These are phyloP conservation scores for Xylariaceae sp. DNA, from an alignment of 2,329 filamentous ascomycete genomes.

Conservation along the genomic window DNA sequence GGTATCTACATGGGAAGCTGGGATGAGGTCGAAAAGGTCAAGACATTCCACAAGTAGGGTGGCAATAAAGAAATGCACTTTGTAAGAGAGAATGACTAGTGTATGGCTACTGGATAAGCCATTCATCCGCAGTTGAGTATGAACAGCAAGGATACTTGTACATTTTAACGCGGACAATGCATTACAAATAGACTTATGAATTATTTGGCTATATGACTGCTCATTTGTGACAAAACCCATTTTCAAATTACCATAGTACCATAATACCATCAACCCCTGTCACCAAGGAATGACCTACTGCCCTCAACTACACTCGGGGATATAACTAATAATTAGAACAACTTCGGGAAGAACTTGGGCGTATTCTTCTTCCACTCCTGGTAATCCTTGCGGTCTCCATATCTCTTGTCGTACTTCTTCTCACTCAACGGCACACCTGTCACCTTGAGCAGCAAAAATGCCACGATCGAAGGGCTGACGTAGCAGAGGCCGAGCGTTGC, in stretches of 20 bases:
- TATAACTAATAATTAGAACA: constrained; percentile 44
- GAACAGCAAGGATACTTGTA: too few species aligned
- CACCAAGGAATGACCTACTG: too few species aligned
- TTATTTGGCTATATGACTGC: too few species aligned
- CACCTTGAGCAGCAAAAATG: constrained; percentile 60
- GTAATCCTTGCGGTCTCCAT: constrained; percentile 61
- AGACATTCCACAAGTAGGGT: constrained; percentile 64
- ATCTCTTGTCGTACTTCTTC: constrained; percentile 63
- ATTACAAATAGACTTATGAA: too few species aligned
- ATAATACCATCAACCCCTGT: too few species aligned
- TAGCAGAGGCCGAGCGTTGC: constrained; percentile 43
- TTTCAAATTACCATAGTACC: too few species aligned
- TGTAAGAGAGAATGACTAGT: too few species aligned
- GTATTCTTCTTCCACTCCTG: constrained; percentile 65
- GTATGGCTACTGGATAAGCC: too few species aligned
- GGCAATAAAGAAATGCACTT: neutral
- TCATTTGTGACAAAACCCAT: too few species aligned
- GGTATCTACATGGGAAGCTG: constrained; percentile 96
- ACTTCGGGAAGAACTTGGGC: constrained; percentile 60
- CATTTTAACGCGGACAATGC: too few species aligned
- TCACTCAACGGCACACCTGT: constrained; percentile 63
- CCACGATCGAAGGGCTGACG: constrained; percentile 61
- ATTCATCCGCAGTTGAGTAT: too few species aligned
- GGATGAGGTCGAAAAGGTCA: constrained; percentile 94
- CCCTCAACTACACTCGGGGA: too few species aligned